phyloP scores from a whole-genome alignment of 83 land plant species.

The Diphasiastrum complanatum region DNA sequence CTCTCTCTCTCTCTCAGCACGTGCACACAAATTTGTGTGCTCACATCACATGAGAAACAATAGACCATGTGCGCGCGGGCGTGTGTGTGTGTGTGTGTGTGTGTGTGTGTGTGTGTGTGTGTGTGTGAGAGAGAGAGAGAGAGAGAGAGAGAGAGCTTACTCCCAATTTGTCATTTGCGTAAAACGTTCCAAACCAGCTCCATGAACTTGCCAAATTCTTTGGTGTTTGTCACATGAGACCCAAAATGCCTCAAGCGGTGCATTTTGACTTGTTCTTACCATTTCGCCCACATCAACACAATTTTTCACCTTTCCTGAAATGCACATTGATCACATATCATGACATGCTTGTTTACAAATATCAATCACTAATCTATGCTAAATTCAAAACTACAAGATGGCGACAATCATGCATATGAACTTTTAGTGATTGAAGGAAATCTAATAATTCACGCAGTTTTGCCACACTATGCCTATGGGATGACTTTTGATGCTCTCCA shows the following conservation, averaged over 20 bases:
- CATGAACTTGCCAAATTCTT: constrained; percentile 67
- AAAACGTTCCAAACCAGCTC: constrained; percentile 78
- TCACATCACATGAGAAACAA: too few species aligned
- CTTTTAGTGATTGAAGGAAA: too few species aligned
- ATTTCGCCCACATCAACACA: constrained; percentile 58
- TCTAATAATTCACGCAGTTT: too few species aligned
- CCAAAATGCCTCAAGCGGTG: constrained; percentile 61
- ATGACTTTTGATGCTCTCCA: too few species aligned
- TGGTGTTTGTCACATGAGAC: constrained; percentile 42
- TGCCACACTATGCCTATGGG: too few species aligned
- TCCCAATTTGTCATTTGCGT: constrained; percentile 97
- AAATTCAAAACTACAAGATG: not conserved
- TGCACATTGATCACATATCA: constrained; percentile 7
- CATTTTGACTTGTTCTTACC: constrained; percentile 46
- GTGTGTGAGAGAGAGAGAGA: not conserved
- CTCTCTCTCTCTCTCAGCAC: too few species aligned
- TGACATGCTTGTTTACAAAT: too few species aligned
- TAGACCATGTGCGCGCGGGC: too few species aligned
- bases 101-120: too few species aligned
- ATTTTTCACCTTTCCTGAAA: constrained; percentile 29
- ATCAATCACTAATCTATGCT: not conserved
- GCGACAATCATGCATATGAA: not conserved
- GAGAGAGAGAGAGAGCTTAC: constrained; percentile 36
- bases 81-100: too few species aligned
- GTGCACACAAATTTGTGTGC: too few species aligned